Conservation (phyloP, 176 grass and related monocot species). For the Oropetium thomaeum region DNA sequence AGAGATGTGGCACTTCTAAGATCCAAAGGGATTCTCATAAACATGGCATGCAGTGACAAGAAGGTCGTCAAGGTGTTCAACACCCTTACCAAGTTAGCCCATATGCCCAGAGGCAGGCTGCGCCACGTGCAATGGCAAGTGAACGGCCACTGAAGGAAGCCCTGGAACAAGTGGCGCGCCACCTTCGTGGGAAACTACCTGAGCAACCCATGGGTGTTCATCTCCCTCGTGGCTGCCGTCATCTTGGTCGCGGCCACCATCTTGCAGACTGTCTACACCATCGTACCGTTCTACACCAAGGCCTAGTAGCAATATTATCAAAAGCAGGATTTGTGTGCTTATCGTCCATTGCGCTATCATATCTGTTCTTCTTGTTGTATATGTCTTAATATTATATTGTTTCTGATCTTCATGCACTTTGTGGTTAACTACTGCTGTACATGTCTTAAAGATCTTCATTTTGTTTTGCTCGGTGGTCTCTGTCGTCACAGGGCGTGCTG, state of each 20-base stretch:
- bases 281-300: not conserved
- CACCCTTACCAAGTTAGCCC: not conserved
- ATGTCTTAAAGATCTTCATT: too few species aligned
- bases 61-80: conserved; percentile 22
- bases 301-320: not conserved
- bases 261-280: conserved; percentile 28
- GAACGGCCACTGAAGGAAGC: not conserved
- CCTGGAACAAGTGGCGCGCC: conserved; percentile 29
- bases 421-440: too few species aligned
- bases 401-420: too few species aligned
- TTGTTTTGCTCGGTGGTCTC: too few species aligned
- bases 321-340: too few species aligned
- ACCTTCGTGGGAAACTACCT: conserved; percentile 28
- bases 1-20: conserved; percentile 52
- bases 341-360: too few species aligned
- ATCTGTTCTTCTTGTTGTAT: too few species aligned
- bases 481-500: too few species aligned
- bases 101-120: not conserved
- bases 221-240: conserved; percentile 25
- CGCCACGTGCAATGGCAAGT: not conserved
- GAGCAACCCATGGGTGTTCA: conserved; percentile 32
- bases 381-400: too few species aligned
- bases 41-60: not conserved
- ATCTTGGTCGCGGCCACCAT: conserved; percentile 32
- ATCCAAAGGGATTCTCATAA: conserved; percentile 15